phyloP scores from a whole-genome alignment of 306 rosid genomes.

The Castanospermum australe region DNA sequence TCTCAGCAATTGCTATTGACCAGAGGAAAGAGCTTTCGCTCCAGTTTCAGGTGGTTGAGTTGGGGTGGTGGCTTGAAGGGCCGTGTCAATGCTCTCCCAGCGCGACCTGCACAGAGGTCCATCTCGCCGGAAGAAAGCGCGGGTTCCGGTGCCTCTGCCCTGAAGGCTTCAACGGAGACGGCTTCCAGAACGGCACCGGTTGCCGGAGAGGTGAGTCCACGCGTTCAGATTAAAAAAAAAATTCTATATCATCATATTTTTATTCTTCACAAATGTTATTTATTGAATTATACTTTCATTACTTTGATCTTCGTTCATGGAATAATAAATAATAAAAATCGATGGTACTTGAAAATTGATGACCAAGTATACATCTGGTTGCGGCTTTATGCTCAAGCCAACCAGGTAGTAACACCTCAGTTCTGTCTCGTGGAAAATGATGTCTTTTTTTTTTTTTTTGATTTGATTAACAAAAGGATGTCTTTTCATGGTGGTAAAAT shows the following conservation, averaged over 20 bases:
- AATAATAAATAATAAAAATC: neutral
- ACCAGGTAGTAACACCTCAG: slow-evolving; percentile 9
- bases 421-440: neutral
- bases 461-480: no score
- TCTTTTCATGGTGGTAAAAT: neutral
- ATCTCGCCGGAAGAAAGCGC: rapidly evolving
- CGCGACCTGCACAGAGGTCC: neutral
- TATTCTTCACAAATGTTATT: neutral
- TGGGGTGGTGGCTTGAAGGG: slow-evolving; percentile 81
- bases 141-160: slow-evolving; percentile 69
- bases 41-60: slow-evolving; percentile 55
- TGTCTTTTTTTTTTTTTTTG: neutral
- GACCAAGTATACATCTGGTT: slow-evolving; percentile 32
- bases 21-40: slow-evolving; percentile 25
- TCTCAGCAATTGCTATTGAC: slow-evolving; percentile 48
- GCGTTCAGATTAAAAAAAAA: no score
- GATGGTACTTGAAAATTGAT: slow-evolving; percentile 10
- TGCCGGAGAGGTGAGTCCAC: slow-evolving; percentile 71
- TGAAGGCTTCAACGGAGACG: slow-evolving; percentile 68
- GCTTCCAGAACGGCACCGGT: slow-evolving; percentile 44
- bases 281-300: neutral
- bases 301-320: neutral
- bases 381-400: slow-evolving; percentile 29
- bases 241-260: no score
- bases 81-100: slow-evolving; percentile 1